Percentiles rank a stretch among this genome's conserved stretches.
Conservation (phyloP, 1,284 basidiomycete genomes). For the Irpex lacteus region DNA sequence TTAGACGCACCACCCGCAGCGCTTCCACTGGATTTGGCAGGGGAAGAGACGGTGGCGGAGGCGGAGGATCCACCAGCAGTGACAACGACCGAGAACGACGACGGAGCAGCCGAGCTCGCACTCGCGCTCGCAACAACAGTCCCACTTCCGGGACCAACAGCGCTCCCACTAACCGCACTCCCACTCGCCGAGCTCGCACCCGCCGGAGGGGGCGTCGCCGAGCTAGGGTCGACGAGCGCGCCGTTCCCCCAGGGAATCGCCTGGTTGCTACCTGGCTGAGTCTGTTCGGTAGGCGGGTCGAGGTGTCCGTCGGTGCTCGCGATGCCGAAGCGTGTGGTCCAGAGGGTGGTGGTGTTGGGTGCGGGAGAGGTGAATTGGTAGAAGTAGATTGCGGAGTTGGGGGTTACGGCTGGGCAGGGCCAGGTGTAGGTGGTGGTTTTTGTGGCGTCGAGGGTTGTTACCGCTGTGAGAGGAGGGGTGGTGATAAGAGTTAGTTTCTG, state of each 20-base stretch:
- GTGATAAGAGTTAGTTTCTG: background rate
- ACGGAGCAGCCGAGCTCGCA: too few species aligned
- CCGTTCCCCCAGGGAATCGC: constrained; percentile 73
- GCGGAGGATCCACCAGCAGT: background rate
- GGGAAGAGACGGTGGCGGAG: background rate
- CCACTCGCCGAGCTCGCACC: constrained; percentile 11
- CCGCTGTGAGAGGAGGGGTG: constrained; percentile 37
- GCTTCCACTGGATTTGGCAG: too few species aligned
- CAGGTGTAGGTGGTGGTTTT: constrained; percentile 45
- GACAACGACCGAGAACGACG: background rate
- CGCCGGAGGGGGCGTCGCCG: constrained; percentile 27
- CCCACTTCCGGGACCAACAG: background rate
- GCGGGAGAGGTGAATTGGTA: constrained; percentile 63
- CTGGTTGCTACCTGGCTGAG: constrained; percentile 47
- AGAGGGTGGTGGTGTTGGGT: constrained; percentile 42
- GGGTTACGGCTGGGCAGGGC: constrained; percentile 73
- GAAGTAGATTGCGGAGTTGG: constrained; percentile 75
- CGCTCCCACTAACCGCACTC: constrained; percentile 3
- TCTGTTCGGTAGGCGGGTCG: constrained; percentile 48
- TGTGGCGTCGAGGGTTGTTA: constrained; percentile 50
- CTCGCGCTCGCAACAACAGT: background rate
- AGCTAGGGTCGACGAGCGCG: constrained; percentile 43
- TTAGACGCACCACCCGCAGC: too few species aligned
- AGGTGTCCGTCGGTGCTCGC: constrained; percentile 49
- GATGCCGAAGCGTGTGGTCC: constrained; percentile 84